These are phyloP conservation scores for Phaeosphaeriaceae sp. DNA, from an alignment of 2,329 filamentous ascomycete species.

Conservation along the genomic window DNA sequence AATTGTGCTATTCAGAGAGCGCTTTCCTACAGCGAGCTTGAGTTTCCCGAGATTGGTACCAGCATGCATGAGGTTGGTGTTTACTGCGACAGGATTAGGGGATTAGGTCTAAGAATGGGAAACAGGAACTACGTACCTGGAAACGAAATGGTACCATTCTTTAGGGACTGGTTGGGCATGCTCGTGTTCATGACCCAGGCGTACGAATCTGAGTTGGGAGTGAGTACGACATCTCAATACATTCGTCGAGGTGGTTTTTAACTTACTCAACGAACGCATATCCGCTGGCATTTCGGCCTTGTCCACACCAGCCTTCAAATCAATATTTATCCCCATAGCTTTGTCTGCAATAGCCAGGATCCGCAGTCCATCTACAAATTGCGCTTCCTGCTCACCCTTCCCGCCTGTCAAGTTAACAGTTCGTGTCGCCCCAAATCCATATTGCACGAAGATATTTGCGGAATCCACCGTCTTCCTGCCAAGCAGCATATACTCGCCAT, in stretches of 20 bases:
- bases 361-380: conserved; percentile 38
- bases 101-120: too few relatives aligned
- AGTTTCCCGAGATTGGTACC: too few relatives aligned
- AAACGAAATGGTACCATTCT: conserved; percentile 1
- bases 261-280: neutral
- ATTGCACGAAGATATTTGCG: conserved; percentile 44
- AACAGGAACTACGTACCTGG: too few relatives aligned
- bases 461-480: conserved; percentile 33
- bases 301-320: conserved; percentile 7
- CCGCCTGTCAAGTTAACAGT: conserved; percentile 39
- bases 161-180: conserved; percentile 4
- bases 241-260: neutral
- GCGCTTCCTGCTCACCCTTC: conserved; percentile 26
- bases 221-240: too few relatives aligned
- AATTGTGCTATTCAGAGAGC: too few relatives aligned
- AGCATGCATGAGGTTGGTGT: too few relatives aligned
- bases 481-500: conserved; percentile 42
- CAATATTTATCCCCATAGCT: conserved; percentile 11
- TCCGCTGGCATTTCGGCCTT: neutral
- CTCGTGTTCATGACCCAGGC: conserved; percentile 17
- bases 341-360: conserved; percentile 15
- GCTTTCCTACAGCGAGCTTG: too few relatives aligned
- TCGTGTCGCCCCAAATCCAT: conserved; percentile 38
- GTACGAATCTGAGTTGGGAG: conserved; percentile 10
- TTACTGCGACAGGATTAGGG: too few relatives aligned